Evolutionary conservation across 1,139 yeast genomes (phyloP), one percentile per base, ranked within the genome.

Genomic region (Blastobotrys buckinghamii): DNA sequence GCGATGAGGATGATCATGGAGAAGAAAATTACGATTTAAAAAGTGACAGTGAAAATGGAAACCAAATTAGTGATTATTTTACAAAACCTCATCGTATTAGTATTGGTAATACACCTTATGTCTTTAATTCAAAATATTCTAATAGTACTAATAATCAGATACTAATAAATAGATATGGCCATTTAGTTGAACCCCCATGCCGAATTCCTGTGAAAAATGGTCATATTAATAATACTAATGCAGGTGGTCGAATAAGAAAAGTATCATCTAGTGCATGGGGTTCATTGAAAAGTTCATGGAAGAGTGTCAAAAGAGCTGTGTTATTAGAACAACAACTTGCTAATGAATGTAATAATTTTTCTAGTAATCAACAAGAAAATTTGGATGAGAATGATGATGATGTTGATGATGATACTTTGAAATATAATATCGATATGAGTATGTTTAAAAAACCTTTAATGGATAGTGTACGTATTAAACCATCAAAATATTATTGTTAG

Each of bases 371-470:
- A n/a, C n/a, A n/a, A n/a, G n/a, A n/a, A n/a, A n/a, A 35, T 10
- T 20, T 35, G n/a, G 39, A 16, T 36, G 39, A 10, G 6, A 36
- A 8, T 17, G 39, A 6, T 36, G 22, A n/a, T n/a, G 39, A n/a
- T 36, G 39, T 5, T 36, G 3, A 4, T 15, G 17, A 15, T n/a
- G 16, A 37, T 9, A 19, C 17, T 5, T 7, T 15, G 12, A 15
- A 22, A 27, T 37, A 37, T 22, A 37, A 37, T 32, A 39, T 39
- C n/a, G 22, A 39, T 17, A 16, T 39, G 42, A 39, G 42, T 20
- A 39, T 27, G 17, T 27, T 39, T 15, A 27, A 13, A 17, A 37
- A 37, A 8, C 40, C 27, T 3, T 10, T 34, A 17, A 34, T 34
- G 38, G 38, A 34, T 9, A 17, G 22, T 16, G 38, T 34, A 5